Conservation (phyloP, 768 basidiomycete genomes). For the Polyporus arcularius region DNA sequence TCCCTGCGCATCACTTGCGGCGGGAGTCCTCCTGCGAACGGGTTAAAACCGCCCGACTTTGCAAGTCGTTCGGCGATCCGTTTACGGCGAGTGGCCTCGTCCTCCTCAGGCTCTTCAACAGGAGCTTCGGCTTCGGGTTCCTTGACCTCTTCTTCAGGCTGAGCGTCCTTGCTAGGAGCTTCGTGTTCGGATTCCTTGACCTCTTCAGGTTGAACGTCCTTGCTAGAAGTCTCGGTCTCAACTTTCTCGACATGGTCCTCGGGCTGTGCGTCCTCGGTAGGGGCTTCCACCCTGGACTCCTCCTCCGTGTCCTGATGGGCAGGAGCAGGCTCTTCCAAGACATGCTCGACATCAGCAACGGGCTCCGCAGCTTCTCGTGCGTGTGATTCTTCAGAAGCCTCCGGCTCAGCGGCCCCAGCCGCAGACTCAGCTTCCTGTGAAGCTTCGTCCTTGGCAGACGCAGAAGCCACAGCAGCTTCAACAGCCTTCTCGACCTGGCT, state of each 20-base stretch:
- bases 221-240: not conserved
- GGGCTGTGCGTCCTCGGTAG: not conserved
- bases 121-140: conserved; percentile 4
- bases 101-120: conserved; percentile 34
- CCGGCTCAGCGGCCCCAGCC: not conserved
- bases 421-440: not conserved
- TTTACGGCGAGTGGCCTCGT: conserved; percentile 53
- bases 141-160: not conserved
- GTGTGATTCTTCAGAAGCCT: not conserved
- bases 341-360: not conserved
- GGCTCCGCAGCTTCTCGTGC: not conserved
- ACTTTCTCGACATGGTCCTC: not conserved
- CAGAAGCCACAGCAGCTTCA: not conserved
- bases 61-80: conserved; percentile 62
- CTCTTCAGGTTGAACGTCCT: too few species aligned
- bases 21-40: conserved; percentile 40
- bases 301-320: conserved; percentile 1
- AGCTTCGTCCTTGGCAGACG: not conserved
- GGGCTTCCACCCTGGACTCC: not conserved
- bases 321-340: not conserved
- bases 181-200: not conserved
- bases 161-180: not conserved
- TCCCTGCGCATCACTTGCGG: conserved; percentile 21
- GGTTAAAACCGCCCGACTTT: conserved; percentile 63
- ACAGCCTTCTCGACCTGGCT: conserved; percentile 14